Percentiles rank a stretch among this genome's conserved stretches.
phyloP scores from a whole-genome alignment of 2,329 filamentous ascomycete genomes.

The Aspergillus floridensis region DNA sequence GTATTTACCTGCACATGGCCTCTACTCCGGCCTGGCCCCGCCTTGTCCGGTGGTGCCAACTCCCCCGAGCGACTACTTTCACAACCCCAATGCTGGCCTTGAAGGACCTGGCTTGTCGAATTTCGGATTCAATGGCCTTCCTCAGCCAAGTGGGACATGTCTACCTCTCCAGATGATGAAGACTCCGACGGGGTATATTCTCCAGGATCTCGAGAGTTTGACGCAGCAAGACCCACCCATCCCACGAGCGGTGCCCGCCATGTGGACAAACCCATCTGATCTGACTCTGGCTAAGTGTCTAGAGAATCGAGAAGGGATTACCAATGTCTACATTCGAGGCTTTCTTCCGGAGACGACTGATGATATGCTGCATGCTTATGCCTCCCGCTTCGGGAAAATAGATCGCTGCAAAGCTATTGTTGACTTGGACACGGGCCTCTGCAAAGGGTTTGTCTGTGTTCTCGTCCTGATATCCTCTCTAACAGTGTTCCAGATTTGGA shows the following conservation, averaged over 20 bases:
- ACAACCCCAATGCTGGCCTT: slow-evolving; percentile 51
- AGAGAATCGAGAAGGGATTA: slow-evolving; percentile 91
- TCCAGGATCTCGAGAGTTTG: slow-evolving; percentile 60
- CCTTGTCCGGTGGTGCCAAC: slow-evolving; percentile 32
- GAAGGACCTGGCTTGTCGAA: slow-evolving; percentile 56
- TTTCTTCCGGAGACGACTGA: slow-evolving; percentile 94
- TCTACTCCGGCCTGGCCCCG: slow-evolving; percentile 38
- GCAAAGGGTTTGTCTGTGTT: slow-evolving; percentile 75
- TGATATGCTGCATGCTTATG: slow-evolving; percentile 77
- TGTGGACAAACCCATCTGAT: slow-evolving; percentile 75
- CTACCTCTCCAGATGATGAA: slow-evolving; percentile 48
- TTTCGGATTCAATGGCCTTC: slow-evolving; percentile 60
- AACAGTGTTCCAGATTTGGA: slow-evolving; percentile 66
- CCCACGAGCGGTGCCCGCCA: slow-evolving; percentile 83
- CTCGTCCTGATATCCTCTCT: slow-evolving; percentile 24
- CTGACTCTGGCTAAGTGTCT: slow-evolving; percentile 92
- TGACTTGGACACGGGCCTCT: slow-evolving; percentile 85
- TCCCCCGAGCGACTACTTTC: slow-evolving; percentile 55
- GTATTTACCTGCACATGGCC: slow-evolving; percentile 33
- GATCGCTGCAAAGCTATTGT: slow-evolving; percentile 99
- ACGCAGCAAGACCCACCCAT: slow-evolving; percentile 76
- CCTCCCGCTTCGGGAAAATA: slow-evolving; percentile 84
- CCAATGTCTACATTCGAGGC: slow-evolving; percentile 97
- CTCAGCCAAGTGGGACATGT: slow-evolving; percentile 49
- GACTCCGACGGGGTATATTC: slow-evolving; percentile 44